Base-by-base conservation (phyloP, 1,139 yeast species). In the Kodamaea sp. region DNA sequence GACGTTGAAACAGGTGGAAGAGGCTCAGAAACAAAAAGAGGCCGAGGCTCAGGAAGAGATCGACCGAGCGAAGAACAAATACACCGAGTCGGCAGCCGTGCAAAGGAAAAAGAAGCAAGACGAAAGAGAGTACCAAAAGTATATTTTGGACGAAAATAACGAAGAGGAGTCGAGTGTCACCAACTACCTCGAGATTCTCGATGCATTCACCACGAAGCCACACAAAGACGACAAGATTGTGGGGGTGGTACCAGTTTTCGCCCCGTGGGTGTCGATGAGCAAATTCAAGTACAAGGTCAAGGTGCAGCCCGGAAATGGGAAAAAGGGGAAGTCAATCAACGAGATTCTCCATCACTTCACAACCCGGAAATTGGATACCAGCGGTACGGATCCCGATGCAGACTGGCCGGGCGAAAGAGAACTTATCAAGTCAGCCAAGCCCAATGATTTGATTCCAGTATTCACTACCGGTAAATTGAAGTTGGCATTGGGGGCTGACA, bases 191-290 rank as follows among this genome's bases (percentile, higher is more conserved):
- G 66, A 66, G 25, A 62, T 66, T 29, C 54, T 70, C 22, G 77
- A 71, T 45, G 52, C 63, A 1, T 58, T 70, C 22, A 48, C 73
- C 12, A 39, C 67, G 12, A 69, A 72, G 29, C 80, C 81, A 0
- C 55, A 59, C 5, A 46, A 62, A 15, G 56, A 62, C 1, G 80
- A 76, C 46, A 61, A 63, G 0, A 46, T 82, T 10, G 49, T 59
- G 6, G 87, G 80, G 32, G 78, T 85, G 6, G 76, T 92, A 7
- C 96, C 97, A 0, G 81, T 87, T 7, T 90, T 89, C 70, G 97
- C 92, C 0, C 98, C 98, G 1, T 94, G 97, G 96, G 62, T 76
- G 9, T 74, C 97, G 0, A 61, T 92, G 48, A 74, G 69, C 42
- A 83, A 83, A 55, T 77, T 74, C 61, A 83, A 86, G 55, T 89